A percentile compares a stretch with the other conserved stretches of the same genome.
These are phyloP conservation scores for Thelonectria discophora DNA, from an alignment of 2,329 filamentous ascomycete species.

Conservation along the genomic window DNA sequence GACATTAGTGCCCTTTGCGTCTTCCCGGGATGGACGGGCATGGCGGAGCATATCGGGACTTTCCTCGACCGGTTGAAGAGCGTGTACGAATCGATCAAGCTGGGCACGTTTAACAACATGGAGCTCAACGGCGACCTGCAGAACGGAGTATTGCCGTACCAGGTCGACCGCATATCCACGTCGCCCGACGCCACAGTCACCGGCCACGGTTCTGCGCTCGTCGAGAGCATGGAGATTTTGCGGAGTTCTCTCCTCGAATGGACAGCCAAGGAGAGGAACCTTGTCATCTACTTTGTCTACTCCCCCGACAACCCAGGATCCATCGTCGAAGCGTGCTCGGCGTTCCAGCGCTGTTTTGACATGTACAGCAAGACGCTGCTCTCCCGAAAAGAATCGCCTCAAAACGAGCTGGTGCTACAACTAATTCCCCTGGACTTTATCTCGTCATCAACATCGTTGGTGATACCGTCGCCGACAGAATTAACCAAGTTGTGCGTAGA, in stretches of 20 bases:
- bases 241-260: conserved; percentile 56
- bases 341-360: conserved; percentile 78
- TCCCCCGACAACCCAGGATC: conserved; percentile 68
- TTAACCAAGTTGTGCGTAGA: conserved; percentile 74
- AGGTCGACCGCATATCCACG: conserved; percentile 56
- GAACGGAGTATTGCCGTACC: conserved; percentile 60
- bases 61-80: conserved; percentile 76
- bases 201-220: conserved; percentile 55
- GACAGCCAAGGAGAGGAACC: conserved; percentile 61
- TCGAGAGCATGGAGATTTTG: conserved; percentile 59
- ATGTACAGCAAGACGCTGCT: conserved; percentile 57
- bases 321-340: conserved; percentile 74
- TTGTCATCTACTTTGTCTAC: conserved; percentile 82
- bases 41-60: conserved; percentile 66
- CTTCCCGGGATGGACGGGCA: conserved; percentile 71
- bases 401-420: conserved; percentile 79
- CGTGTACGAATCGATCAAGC: conserved; percentile 76
- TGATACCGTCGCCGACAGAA: conserved; percentile 68
- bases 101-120: conserved; percentile 71
- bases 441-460: conserved; percentile 68
- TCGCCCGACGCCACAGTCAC: conserved; percentile 53
- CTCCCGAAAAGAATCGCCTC: conserved; percentile 53
- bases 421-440: conserved; percentile 75
- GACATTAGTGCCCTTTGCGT: conserved; percentile 76
- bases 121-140: conserved; percentile 50